Evolutionary conservation across 441 rosid species (phyloP), one percentile per base, ranked within the genome.

Genomic region (Gossypium lobatum): DNA sequence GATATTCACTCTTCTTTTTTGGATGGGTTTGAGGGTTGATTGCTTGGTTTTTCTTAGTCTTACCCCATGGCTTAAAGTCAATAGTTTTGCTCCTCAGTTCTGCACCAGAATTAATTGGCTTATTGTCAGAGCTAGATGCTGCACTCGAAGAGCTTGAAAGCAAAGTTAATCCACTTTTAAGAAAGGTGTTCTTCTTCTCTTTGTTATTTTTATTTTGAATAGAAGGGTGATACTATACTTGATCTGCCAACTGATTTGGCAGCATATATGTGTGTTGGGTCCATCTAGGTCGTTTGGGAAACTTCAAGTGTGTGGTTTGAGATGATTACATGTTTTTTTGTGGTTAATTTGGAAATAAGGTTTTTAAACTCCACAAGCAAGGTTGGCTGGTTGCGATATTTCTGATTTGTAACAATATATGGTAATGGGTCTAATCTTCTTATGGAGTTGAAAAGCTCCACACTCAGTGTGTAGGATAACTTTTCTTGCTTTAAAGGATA

Each of bases 21-120:
- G 16, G 64, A 5, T 59, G 16, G 64, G 64, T 59, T 25, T 5
- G 64, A 55, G 11, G 20, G 60, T 55, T 25, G 17, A 34, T 59
- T 25, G 37, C 18, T 16, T 13, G 16, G 17, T 59, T 59, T 59
- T 13, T 59, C 17, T 59, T 59, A 59, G 8, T 59, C 17, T 11
- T 13, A 66, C 26, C n/a, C 57, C n/a, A 25, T 18, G 53, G 53
- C 69, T 54, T 31, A 31, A 59, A 70, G 34, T 9, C 54, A 7
- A 14, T 52, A 13, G 9, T 73, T 16, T 66, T 59, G 64, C 71
- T 71, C 4, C 14, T 76, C 90, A 93, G 92, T 74, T 87, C 91
- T 85, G 97, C 97, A 55, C 98, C 99, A 42, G 98, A 95, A 74
- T 81, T 93, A 73, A 88, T 91, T 61, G 92, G 90, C 78, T 85